Conservation (phyloP, 805 yeast genomes). For the Hanseniaspora clermontiae region DNA sequence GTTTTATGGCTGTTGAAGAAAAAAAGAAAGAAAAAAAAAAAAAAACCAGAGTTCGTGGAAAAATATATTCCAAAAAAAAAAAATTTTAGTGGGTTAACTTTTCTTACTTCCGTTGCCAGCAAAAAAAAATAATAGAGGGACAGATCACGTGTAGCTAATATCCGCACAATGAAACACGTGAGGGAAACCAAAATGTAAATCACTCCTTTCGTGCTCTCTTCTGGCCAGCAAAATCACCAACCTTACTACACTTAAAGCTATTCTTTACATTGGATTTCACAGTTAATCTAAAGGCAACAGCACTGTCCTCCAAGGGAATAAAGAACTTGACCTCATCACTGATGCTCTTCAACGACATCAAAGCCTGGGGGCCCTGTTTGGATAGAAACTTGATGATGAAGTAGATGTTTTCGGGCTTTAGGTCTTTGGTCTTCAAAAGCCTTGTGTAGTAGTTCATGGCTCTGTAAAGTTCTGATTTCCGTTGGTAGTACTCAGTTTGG, state of each 20-base stretch:
- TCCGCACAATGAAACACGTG: too few species aligned
- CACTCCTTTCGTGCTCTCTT: background rate
- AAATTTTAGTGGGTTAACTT: too few species aligned
- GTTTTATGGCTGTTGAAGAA: background rate
- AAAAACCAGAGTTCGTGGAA: background rate
- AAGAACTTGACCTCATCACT: background rate
- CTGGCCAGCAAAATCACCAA: background rate
- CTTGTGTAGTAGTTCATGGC: slow-evolving; percentile 1
- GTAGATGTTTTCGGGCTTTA: slow-evolving; percentile 1
- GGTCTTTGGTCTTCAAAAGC: background rate
- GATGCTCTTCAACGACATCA: background rate
- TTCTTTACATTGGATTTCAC: background rate
- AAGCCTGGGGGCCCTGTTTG: background rate
- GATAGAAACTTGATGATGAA: background rate
- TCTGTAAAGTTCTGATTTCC: background rate
- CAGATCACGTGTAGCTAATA: background rate
- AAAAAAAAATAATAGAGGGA: background rate
- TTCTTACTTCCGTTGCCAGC: too few species aligned
- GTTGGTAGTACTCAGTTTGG: background rate
- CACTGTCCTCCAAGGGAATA: background rate
- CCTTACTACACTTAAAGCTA: background rate
- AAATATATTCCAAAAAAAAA: too few species aligned
- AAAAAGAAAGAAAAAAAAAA: background rate
- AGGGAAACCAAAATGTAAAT: too few species aligned
- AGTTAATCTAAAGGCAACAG: background rate